Conservation (phyloP, 2,329 filamentous ascomycete genomes). For the Aureobasidium melanogenum region DNA sequence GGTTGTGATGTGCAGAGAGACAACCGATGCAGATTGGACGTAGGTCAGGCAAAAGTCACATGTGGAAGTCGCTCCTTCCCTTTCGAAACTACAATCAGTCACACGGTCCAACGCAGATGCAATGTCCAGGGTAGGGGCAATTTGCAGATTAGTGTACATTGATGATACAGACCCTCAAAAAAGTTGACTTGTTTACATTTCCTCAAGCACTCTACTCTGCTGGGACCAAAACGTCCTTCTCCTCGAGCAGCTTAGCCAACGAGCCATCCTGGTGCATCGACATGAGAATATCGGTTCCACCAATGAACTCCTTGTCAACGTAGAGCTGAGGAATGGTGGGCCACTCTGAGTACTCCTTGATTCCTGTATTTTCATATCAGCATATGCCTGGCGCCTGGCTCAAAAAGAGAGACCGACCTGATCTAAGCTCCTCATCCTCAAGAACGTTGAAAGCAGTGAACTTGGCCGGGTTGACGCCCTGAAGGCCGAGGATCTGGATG, state of each 20-base stretch:
- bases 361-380: slow-evolving; percentile 48
- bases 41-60: neutral
- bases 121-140: neutral
- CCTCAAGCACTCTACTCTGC: slow-evolving; percentile 35
- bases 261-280: slow-evolving; percentile 96
- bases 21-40: neutral
- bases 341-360: slow-evolving; percentile 99
- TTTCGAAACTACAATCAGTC: neutral
- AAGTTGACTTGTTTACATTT: slow-evolving; percentile 1
- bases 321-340: slow-evolving; percentile 97
- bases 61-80: neutral
- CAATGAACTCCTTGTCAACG: slow-evolving; percentile 89
- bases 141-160: slow-evolving; percentile 4
- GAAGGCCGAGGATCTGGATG: slow-evolving; percentile 89
- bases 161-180: slow-evolving; percentile 2
- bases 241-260: slow-evolving; percentile 80
- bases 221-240: slow-evolving; percentile 74
- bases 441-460: slow-evolving; percentile 98
- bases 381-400: neutral
- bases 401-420: slow-evolving; percentile 45
- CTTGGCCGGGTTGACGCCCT: slow-evolving; percentile 85
- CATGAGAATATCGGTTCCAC: slow-evolving; percentile 94
- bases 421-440: slow-evolving; percentile 77
- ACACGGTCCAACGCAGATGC: neutral
- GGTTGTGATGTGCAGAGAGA: neutral